Conservation (phyloP, 108 stramenopile species). For the Cyclotella sp. region DNA sequence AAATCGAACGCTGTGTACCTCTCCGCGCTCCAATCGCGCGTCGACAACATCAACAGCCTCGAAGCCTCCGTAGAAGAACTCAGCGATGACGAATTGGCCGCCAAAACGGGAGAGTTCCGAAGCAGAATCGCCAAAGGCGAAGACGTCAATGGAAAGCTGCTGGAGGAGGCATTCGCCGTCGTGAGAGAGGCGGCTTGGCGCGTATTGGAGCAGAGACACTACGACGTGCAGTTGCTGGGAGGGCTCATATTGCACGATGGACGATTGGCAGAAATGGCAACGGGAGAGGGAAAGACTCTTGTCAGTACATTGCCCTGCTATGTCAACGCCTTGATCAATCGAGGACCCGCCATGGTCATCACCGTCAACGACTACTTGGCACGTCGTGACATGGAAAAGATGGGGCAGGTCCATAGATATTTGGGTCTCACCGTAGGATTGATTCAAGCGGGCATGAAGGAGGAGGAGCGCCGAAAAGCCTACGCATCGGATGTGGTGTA, state of each 20-base stretch:
- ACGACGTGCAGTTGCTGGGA: conserved; percentile 94
- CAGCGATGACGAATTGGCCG: conserved; percentile 86
- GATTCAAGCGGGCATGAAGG: conserved; percentile 87
- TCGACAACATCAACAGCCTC: conserved; percentile 83
- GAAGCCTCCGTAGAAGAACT: conserved; percentile 87
- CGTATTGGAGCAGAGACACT: conserved; percentile 91
- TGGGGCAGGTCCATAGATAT: conserved; percentile 94
- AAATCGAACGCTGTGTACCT: conserved; percentile 75
- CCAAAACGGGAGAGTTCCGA: conserved; percentile 84
- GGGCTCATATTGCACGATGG: conserved; percentile 93
- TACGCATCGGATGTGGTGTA: conserved; percentile 96
- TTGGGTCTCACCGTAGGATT: conserved; percentile 94
- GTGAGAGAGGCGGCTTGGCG: conserved; percentile 98
- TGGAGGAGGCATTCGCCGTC: conserved; percentile 95
- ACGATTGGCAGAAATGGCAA: conserved; percentile 94
- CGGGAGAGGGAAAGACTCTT: conserved; percentile 97
- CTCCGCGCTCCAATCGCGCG: conserved; percentile 64
- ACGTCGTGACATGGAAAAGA: conserved; percentile 92
- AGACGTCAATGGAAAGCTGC: conserved; percentile 68
- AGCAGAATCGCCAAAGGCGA: conserved; percentile 73
- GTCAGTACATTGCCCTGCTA: conserved; percentile 92
- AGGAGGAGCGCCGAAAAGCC: conserved; percentile 79
- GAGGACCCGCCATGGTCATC: conserved; percentile 80
- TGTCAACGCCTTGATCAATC: conserved; percentile 76
- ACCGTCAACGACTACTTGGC: conserved; percentile 98